Evolutionary conservation across 2,329 filamentous ascomycete genomes (phyloP).

Genomic region (Diaporthe ilicicola): DNA sequence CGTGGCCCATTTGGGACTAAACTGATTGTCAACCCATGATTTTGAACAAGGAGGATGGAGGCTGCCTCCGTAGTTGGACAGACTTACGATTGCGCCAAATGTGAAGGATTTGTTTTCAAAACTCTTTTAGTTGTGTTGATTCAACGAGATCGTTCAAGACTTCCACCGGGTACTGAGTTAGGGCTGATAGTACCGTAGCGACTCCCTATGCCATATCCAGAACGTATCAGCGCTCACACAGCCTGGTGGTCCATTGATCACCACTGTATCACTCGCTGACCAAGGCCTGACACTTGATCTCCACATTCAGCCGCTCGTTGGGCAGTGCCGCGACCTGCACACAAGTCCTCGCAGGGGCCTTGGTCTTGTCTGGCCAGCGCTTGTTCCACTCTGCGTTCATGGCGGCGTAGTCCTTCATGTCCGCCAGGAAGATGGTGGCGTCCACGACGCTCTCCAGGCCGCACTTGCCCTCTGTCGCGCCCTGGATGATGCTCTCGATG

Average conservation of each 20-base stretch:
- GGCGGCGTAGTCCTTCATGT: conserved; percentile 44
- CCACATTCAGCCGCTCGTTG: conserved; percentile 43
- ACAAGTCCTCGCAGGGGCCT: conserved; percentile 44
- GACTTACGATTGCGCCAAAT: too few species aligned
- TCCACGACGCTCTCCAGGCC: conserved; percentile 45
- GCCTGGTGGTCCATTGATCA: background rate
- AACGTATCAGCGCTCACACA: background rate
- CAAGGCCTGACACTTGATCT: conserved; percentile 44
- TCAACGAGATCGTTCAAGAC: too few species aligned
- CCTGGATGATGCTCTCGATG: conserved; percentile 42
- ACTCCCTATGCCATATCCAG: background rate
- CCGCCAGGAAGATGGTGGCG: conserved; percentile 45
- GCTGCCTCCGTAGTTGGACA: too few species aligned
- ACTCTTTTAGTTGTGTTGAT: too few species aligned
- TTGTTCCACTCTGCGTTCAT: conserved; percentile 48
- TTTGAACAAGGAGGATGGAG: too few species aligned
- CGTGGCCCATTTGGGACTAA: too few species aligned
- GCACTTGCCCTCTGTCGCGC: conserved; percentile 40
- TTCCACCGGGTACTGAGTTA: too few species aligned
- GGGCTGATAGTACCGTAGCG: background rate
- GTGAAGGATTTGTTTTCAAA: too few species aligned
- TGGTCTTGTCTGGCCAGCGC: conserved; percentile 43
- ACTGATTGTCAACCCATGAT: too few species aligned
- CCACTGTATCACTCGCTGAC: conserved; percentile 11
- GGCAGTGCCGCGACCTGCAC: conserved; percentile 45